Evolutionary conservation across 164 flowering plant genomes (phyloP).

Genomic region (Aristolochia californica): DNA sequence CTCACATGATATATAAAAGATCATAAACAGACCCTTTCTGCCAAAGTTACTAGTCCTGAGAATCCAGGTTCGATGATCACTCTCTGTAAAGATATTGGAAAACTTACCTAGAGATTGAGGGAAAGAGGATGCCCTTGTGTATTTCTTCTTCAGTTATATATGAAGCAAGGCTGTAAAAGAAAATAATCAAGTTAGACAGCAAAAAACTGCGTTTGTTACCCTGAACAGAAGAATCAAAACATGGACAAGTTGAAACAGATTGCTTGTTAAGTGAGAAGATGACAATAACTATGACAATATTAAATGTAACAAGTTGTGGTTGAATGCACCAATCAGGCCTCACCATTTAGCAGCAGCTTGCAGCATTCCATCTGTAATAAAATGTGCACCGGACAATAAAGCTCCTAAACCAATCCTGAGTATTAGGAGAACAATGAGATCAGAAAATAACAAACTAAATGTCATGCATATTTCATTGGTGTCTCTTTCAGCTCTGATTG

Average conservation of each 20-base stretch:
- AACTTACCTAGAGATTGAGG: constrained; percentile 63
- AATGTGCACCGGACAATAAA: constrained; percentile 74
- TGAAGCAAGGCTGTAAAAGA: constrained; percentile 77
- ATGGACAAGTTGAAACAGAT: not conserved
- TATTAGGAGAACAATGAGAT: not conserved
- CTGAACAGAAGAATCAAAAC: not conserved
- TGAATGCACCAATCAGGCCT: not conserved
- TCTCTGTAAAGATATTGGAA: not conserved
- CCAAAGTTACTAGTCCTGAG: too few species aligned
- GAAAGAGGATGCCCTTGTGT: constrained; percentile 67
- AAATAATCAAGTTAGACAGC: constrained; percentile 6
- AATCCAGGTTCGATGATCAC: not conserved
- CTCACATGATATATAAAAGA: too few species aligned
- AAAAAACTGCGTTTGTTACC: not conserved
- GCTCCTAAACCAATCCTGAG: constrained; percentile 94
- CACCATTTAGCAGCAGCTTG: constrained; percentile 98
- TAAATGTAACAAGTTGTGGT: too few species aligned
- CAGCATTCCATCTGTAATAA: constrained; percentile 88
- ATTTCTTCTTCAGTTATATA: constrained; percentile 88
- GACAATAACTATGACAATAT: not conserved
- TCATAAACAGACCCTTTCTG: too few species aligned
- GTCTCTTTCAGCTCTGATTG: too few species aligned
- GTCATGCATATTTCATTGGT: not conserved
- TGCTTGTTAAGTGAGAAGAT: not conserved
- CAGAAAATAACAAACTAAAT: not conserved